Evolutionary conservation across 148 eudicot species (phyloP), one percentile per base, ranked within the genome.

Genomic region (Rheum nobile): DNA sequence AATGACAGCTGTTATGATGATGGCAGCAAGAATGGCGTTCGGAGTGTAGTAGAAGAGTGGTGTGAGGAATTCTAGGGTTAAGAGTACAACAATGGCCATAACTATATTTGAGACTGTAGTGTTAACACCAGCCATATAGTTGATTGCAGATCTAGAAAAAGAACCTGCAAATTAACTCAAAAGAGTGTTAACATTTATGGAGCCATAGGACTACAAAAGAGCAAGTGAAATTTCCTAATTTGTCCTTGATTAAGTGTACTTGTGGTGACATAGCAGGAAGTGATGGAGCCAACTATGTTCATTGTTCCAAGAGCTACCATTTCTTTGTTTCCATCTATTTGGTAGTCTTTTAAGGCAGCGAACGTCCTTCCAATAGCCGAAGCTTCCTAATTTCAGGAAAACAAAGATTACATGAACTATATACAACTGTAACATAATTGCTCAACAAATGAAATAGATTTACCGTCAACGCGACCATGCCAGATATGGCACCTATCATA

Each of bases 241-340:
- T 48, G 10, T 50, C 2, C 21, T 47, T 16, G 0, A 47, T 3
- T n/a, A 3, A 32, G 5, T 47, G n/a, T 76, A 93, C 98, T 96
- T 71, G 98, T 93, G 21, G 97, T 80, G 0, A 91, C 83, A 71
- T 88, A 93, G 75, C 98, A 93, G 55, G 98, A 93, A 41, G 98
- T 88, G 88, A 91, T 78, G 17, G 98, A 93, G 67, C 98, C 98
- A 34, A 87, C 76, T 55, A 93, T 73, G 39, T 93, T 93, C 98
- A 93, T 93, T 17, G 86, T 79, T 75, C 98, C 98, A 35, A 91
- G 76, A 5, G 98, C 97, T 1, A 91, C 76, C 98, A 93, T 93
- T 81, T 93, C 98, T 83, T 85, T 88, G 89, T 93, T 93, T 52
- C 98, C 98, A 71, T 93, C 97, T n/a, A 93, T 21, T 22, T 87